A percentile compares a stretch with the other conserved stretches of the same genome.
Evolutionary conservation across 108 stramenopile species (phyloP).

Genomic region (Cyclotella choctawhatcheeana): DNA sequence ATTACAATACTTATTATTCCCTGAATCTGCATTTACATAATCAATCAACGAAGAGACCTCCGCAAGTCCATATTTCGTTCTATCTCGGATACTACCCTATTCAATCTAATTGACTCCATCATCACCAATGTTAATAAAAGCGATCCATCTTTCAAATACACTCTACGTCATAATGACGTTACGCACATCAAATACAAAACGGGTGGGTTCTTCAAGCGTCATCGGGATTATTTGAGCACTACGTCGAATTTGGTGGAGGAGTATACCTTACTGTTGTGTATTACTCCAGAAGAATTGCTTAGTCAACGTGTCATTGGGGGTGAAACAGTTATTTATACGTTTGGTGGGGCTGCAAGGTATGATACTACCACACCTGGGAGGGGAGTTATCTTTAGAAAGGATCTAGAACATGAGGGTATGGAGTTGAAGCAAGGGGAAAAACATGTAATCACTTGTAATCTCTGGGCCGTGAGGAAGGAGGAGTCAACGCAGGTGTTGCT

Average conservation of each 20-base stretch:
- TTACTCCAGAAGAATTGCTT: slow-evolving; percentile 17
- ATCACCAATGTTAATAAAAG: background rate
- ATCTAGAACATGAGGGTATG: slow-evolving; percentile 32
- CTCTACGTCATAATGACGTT: slow-evolving; percentile 5
- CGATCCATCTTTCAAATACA: background rate
- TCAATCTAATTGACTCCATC: slow-evolving; percentile 3
- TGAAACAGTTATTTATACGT: slow-evolving; percentile 18
- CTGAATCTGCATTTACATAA: too few species aligned
- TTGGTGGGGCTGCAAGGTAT: slow-evolving; percentile 3
- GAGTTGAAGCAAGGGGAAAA: slow-evolving; percentile 14
- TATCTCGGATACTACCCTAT: background rate
- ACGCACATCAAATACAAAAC: slow-evolving; percentile 29
- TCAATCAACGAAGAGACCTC: too few species aligned
- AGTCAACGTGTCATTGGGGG: slow-evolving; percentile 15
- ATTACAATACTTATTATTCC: background rate
- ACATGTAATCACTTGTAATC: slow-evolving; percentile 28
- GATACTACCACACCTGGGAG: slow-evolving; percentile 28
- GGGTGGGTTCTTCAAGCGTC: slow-evolving; percentile 36
- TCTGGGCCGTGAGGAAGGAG: slow-evolving; percentile 27
- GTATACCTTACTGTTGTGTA: slow-evolving; percentile 33
- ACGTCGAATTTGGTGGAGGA: slow-evolving; percentile 35
- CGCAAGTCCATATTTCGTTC: slow-evolving; percentile 6
- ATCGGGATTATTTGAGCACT: slow-evolving; percentile 28
- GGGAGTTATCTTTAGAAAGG: slow-evolving; percentile 34
- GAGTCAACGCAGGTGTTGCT: slow-evolving; percentile 18